Percentiles rank a stretch among this genome's conserved stretches.
Conservation (phyloP, 1,284 basidiomycete genomes). For the Fistulinella cinereoalba region DNA sequence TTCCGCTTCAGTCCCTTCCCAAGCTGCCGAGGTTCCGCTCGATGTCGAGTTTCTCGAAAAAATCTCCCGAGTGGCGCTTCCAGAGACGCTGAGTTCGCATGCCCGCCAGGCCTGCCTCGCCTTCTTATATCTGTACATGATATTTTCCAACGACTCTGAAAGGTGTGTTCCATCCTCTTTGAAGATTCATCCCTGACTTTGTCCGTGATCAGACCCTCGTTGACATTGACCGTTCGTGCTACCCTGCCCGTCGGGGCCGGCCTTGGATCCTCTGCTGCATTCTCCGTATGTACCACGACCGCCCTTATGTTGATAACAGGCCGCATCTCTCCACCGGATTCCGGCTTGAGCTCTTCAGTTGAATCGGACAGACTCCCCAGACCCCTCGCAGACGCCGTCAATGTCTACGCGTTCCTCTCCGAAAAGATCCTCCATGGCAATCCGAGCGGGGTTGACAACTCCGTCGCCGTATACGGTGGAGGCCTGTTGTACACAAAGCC, state of each 20-base stretch:
- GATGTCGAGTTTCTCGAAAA: conserved; percentile 71
- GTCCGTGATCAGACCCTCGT: conserved; percentile 50
- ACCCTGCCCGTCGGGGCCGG: conserved; percentile 99
- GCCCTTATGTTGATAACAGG: conserved; percentile 73
- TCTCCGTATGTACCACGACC: conserved; percentile 84
- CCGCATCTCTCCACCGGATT: conserved; percentile 52
- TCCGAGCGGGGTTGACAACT: conserved; percentile 97
- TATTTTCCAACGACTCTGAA: conserved; percentile 48
- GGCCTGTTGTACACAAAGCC: conserved; percentile 88
- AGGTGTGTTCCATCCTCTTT: conserved; percentile 25
- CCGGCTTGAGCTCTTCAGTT: conserved; percentile 5
- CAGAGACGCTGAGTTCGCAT: conserved; percentile 43
- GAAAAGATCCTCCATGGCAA: conserved; percentile 98
- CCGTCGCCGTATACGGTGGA: conserved; percentile 90
- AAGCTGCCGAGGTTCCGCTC: conserved; percentile 54
- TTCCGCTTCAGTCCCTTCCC: conserved; percentile 15
- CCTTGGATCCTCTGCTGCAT: conserved; percentile 95
- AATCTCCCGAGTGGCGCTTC: conserved; percentile 54
- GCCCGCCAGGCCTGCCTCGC: conserved; percentile 73
- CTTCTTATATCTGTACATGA: conserved; percentile 95
- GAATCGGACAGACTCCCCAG: conserved; percentile 35
- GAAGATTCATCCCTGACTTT: neutral
- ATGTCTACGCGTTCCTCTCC: conserved; percentile 91
- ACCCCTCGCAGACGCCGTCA: conserved; percentile 72
- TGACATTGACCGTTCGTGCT: conserved; percentile 83